Conservation (phyloP, 805 yeast genomes). For the Candida boleticola region DNA sequence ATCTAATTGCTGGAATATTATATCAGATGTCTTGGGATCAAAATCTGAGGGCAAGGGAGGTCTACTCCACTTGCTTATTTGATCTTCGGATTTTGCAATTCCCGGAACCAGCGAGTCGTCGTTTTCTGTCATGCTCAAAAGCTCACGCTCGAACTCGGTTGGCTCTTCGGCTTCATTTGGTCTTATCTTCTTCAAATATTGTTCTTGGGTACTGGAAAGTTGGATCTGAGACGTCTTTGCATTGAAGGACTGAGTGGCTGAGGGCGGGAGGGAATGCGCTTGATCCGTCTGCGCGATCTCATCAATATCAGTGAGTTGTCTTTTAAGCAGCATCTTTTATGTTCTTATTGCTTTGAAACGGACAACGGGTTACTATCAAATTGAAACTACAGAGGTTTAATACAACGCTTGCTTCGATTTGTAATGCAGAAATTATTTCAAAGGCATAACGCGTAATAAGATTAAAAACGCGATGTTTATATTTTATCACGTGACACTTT, state of each 20-base stretch:
- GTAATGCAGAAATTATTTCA: too few species aligned
- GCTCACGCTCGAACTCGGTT: conserved; percentile 40
- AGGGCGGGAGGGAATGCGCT: conserved; percentile 36
- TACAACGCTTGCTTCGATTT: too few species aligned
- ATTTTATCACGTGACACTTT: too few species aligned
- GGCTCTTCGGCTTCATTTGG: conserved; percentile 36
- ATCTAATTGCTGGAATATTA: conserved; percentile 87
- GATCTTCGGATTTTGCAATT: conserved; percentile 30
- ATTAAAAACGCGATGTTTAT: too few species aligned
- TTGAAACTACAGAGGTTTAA: too few species aligned
- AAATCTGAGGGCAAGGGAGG: conserved; percentile 54
- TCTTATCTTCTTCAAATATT: conserved; percentile 31
- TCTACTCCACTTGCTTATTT: conserved; percentile 42
- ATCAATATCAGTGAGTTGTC: background rate
- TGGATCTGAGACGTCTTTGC: conserved; percentile 23
- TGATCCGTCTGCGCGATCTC: conserved; percentile 14
- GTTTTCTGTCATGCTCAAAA: conserved; percentile 34
- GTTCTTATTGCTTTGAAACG: too few species aligned
- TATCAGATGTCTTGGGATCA: conserved; percentile 47
- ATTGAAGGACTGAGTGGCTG: conserved; percentile 16
- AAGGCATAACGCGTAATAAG: too few species aligned
- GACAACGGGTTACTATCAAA: too few species aligned
- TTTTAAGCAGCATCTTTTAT: conserved; percentile 3
- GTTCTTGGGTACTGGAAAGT: conserved; percentile 28
- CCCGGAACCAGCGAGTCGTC: conserved; percentile 16